Conservation (phyloP, 345 rosid genomes). For the Iberis pinnata region DNA sequence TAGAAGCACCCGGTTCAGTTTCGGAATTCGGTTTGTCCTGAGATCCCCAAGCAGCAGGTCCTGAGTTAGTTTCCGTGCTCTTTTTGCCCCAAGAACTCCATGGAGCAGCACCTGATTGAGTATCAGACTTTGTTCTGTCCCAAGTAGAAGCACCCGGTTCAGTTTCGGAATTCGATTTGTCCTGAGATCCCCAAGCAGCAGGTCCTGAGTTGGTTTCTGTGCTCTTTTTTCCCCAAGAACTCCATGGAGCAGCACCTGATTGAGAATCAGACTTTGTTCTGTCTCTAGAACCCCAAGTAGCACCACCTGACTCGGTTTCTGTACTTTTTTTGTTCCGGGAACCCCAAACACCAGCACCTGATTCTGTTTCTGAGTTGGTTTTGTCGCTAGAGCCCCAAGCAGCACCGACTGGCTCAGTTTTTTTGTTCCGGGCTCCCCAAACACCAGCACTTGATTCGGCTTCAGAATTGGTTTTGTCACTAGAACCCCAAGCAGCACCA, state of each 20-base stretch:
- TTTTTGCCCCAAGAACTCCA: neutral
- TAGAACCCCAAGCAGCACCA: neutral
- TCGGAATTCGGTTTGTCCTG: neutral
- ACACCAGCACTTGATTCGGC: conserved; percentile 4
- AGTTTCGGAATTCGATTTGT: neutral
- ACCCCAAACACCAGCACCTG: conserved; percentile 3
- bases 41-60: neutral
- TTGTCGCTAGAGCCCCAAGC: conserved; percentile 3
- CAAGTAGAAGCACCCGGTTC: conserved; percentile 1
- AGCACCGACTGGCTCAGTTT: neutral
- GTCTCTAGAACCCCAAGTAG: conserved; percentile 30
- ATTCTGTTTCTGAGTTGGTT: neutral
- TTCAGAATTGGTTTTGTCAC: neutral
- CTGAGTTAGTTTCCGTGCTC: neutral
- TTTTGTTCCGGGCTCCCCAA: conserved; percentile 28
- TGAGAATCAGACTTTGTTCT: neutral
- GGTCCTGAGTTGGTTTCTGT: conserved; percentile 9
- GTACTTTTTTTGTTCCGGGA: neutral
- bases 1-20: neutral
- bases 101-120: neutral
- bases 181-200: neutral
- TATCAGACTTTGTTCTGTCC: neutral
- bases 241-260: neutral
- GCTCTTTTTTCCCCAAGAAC: neutral
- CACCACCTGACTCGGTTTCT: conserved; percentile 1